phyloP scores from a whole-genome alignment of 2,329 filamentous ascomycete genomes.

The Arthroderma sp. region DNA sequence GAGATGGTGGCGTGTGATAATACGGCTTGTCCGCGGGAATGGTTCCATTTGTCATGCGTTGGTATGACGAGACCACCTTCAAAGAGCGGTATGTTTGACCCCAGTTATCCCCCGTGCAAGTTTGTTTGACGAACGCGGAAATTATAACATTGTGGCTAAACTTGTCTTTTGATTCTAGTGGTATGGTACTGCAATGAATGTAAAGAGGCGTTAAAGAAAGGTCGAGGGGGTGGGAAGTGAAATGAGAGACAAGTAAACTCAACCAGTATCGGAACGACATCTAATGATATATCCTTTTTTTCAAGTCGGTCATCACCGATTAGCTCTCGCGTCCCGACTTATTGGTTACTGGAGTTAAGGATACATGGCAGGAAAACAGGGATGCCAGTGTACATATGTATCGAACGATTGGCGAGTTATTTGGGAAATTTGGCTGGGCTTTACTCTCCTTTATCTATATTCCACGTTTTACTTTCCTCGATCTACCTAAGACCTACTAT shows the following conservation, averaged over 20 bases:
- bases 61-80: conserved; percentile 67
- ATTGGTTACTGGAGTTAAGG: too few relatives aligned
- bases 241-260: neutral
- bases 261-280: neutral
- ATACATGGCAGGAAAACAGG: too few relatives aligned
- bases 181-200: conserved; percentile 78
- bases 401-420: too few relatives aligned
- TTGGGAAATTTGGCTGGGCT: too few relatives aligned
- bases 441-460: too few relatives aligned
- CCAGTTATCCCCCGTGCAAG: conserved; percentile 1
- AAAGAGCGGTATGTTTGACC: conserved; percentile 50
- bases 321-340: too few relatives aligned
- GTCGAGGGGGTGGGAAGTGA: conserved; percentile 7
- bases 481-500: too few relatives aligned
- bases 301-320: too few relatives aligned
- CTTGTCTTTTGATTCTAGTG: conserved; percentile 32
- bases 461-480: too few relatives aligned
- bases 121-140: conserved; percentile 1
- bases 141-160: neutral
- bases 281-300: too few relatives aligned
- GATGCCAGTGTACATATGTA: too few relatives aligned
- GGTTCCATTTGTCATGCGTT: conserved; percentile 75
- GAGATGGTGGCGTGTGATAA: conserved; percentile 76
- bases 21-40: conserved; percentile 58
- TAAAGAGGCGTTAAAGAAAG: conserved; percentile 47